Evolutionary conservation across 768 basidiomycete species (phyloP), one percentile per base, ranked within the genome.

Genomic region (Auriscalpium microsporum): DNA sequence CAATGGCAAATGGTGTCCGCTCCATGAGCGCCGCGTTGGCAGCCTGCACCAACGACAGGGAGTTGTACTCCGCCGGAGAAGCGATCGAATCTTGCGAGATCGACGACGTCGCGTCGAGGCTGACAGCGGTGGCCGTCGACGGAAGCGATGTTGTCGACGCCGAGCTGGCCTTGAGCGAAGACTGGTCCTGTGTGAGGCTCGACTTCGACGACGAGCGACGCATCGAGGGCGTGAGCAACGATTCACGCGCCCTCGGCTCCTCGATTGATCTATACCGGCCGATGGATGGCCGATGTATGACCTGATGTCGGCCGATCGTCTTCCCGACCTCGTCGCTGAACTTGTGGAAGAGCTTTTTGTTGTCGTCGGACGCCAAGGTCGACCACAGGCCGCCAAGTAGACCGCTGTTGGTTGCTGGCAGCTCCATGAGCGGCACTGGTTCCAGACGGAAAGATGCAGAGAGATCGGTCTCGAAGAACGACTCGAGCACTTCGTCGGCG

Each of bases 1-100:
- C 96, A 57, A 98, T 96, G n/a, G 92, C 92, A 67, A 99, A 99
- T 60, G 87, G 86, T 23, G 91, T 93, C 45, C 95, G 77, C 67
- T 95, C 90, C 86, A 94, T 86, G 47, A 92, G 75, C 34, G 90
- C 89, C 35, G 86, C 86, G 59, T 82, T 87, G 50, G 86, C 89
- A 0, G 84, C 86, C 63, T 86, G 77, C 48, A 90, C 74, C 73
- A 87, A 79, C 7, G 85, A 78, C 66, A 83, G 74, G 19, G 84
- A 78, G 23, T 82, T 78, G 45, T 79, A 73, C 47, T 57, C 62
- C 4, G 65, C 62, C 13, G 58, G 65, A 38, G 64, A 63, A 19
- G 58, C 63, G 53, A 63, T 59, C 42, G 56, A 57, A 8, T 59
- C 53, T 11, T 65, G 56, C 34, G 64, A 52, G 11, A 65, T 57